phyloP scores from a whole-genome alignment of 306 rosid species.

The Cucumis sativus region Cucumber_9930_V3 NC_026658.2:21574501-21575000 shows the following conservation, averaged over 20 bases:
- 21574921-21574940: constrained; percentile 93
- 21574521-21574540: not conserved
- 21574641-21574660: not conserved
- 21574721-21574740: not conserved
- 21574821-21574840: constrained; percentile 91
- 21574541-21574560: not conserved
- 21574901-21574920: constrained; percentile 92
- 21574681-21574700: not conserved
- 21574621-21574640: not conserved
- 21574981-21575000: not conserved
- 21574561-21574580: not conserved
- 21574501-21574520: not conserved
- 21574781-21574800: constrained; percentile 94
- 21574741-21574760: constrained; percentile 39
- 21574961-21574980: constrained; percentile 11
- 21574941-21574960: constrained; percentile 16
- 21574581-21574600: not conserved
- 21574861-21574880: constrained; percentile 80
- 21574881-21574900: constrained; percentile 92
- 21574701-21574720: not conserved
- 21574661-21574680: not conserved
- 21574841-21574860: constrained; percentile 39
- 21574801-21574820: constrained; percentile 90
- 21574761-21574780: constrained; percentile 98
- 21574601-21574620: not conserved